Percentiles rank a stretch among this genome's conserved stretches.
phyloP scores from a whole-genome alignment of 31 red algal genomes.

The Asparagopsis taxiformis region DNA sequence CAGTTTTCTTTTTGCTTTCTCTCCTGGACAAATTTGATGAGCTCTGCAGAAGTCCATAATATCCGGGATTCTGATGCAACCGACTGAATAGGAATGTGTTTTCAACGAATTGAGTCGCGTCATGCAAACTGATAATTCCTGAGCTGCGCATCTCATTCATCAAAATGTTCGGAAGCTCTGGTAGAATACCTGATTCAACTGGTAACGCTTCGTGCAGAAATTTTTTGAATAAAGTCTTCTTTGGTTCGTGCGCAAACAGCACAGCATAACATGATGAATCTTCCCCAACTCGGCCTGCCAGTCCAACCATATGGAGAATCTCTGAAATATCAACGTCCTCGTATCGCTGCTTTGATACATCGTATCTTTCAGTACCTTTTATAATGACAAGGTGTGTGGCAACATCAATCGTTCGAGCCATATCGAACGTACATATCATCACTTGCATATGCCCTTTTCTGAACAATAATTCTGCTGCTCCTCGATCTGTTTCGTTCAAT shows the following conservation, averaged over 20 bases:
- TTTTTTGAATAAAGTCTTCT: slow-evolving; percentile 74
- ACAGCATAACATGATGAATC: slow-evolving; percentile 49
- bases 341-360: slow-evolving; percentile 8
- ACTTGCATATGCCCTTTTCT: slow-evolving; percentile 45
- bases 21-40: neutral
- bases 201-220: slow-evolving; percentile 71
- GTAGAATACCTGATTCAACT: slow-evolving; percentile 53
- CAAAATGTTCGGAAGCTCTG: slow-evolving; percentile 19
- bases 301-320: slow-evolving; percentile 73
- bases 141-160: slow-evolving; percentile 35
- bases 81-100: slow-evolving; percentile 66
- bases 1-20: neutral
- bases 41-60: slow-evolving; percentile 48
- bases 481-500: slow-evolving; percentile 24
- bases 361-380: slow-evolving; percentile 79
- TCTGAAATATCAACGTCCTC: slow-evolving; percentile 60
- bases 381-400: slow-evolving; percentile 69
- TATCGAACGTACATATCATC: slow-evolving; percentile 49
- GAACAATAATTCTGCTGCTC: slow-evolving; percentile 56
- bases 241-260: slow-evolving; percentile 67
- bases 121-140: slow-evolving; percentile 11
- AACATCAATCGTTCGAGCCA: slow-evolving; percentile 39
- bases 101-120: slow-evolving; percentile 49
- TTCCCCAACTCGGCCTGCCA: slow-evolving; percentile 27
- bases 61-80: slow-evolving; percentile 64